These are phyloP conservation scores for Tephrocybe sp. DNA, from an alignment of 768 basidiomycete genomes.

Conservation along the genomic window DNA sequence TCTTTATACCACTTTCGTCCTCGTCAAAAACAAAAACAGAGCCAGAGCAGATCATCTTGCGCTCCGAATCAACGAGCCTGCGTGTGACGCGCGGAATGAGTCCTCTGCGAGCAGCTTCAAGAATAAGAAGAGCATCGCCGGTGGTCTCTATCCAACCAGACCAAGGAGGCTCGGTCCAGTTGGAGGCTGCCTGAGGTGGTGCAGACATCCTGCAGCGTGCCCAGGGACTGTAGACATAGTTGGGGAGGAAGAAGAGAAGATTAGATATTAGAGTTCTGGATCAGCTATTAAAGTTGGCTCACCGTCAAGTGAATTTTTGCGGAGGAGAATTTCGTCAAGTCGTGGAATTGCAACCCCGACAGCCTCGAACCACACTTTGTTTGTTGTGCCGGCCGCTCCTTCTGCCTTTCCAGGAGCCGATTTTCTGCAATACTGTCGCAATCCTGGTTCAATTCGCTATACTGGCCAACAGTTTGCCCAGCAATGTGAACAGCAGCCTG, in stretches of 20 bases:
- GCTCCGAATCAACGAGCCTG: conserved; percentile 88
- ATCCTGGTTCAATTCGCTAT: neutral
- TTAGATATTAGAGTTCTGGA: conserved; percentile 61
- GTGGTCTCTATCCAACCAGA: conserved; percentile 95
- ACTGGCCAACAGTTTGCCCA: neutral
- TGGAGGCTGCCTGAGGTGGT: conserved; percentile 34
- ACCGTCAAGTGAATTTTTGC: conserved; percentile 66
- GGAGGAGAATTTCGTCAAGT: conserved; percentile 53
- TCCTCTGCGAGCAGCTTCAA: conserved; percentile 89
- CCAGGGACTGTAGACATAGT: conserved; percentile 25
- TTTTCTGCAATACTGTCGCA: neutral
- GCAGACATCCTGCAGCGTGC: conserved; percentile 34
- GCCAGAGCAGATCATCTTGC: conserved; percentile 90
- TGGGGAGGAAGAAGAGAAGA: conserved; percentile 26
- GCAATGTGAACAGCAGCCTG: neutral
- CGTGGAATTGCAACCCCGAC: conserved; percentile 43
- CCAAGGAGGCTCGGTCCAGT: conserved; percentile 91
- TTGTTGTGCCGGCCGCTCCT: conserved; percentile 25
- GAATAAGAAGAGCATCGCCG: conserved; percentile 92
- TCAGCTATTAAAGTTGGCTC: conserved; percentile 65
- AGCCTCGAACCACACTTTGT: conserved; percentile 29
- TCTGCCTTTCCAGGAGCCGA: conserved; percentile 12
- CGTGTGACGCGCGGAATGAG: conserved; percentile 92
- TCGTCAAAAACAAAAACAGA: conserved; percentile 98
- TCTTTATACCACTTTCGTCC: conserved; percentile 94